phyloP scores from a whole-genome alignment of 2,329 filamentous ascomycete species.

The Diaporthe destruens region DNA sequence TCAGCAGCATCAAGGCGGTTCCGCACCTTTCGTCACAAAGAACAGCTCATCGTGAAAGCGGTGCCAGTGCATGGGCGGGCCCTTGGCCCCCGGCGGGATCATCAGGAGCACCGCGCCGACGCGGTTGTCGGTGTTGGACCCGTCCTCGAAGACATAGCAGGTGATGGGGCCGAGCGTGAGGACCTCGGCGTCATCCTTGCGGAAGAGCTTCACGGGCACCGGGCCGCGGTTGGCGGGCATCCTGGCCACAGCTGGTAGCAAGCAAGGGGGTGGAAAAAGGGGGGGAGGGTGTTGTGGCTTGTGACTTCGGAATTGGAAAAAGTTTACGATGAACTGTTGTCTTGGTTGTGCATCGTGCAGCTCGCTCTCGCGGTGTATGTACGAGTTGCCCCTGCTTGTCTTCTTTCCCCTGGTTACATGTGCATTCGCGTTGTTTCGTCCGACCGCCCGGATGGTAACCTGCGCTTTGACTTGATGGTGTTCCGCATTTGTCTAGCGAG shows the following conservation, averaged over 20 bases:
- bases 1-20: background rate
- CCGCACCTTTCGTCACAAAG: conserved; percentile 51
- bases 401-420: background rate
- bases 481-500: background rate
- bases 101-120: conserved; percentile 51
- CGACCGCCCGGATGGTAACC: background rate
- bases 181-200: conserved; percentile 49
- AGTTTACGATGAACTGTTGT: background rate
- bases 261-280: background rate
- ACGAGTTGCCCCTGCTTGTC: background rate
- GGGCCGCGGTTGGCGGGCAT: conserved; percentile 51
- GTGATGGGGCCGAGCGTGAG: conserved; percentile 51
- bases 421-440: conserved; percentile 32
- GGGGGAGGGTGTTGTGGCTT: background rate
- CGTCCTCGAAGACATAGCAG: conserved; percentile 53
- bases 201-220: conserved; percentile 48
- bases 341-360: background rate
- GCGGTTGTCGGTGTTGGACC: conserved; percentile 51
- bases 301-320: no score
- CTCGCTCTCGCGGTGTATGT: no score
- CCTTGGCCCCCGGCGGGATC: conserved; percentile 49
- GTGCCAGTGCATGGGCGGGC: conserved; percentile 55
- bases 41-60: conserved; percentile 55
- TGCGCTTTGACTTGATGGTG: conserved; percentile 21
- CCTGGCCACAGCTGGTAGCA: conserved; percentile 29